Evolutionary conservation across 2,329 filamentous ascomycete species (phyloP).

Genomic region (Pseudogymnoascus sp.): DNA sequence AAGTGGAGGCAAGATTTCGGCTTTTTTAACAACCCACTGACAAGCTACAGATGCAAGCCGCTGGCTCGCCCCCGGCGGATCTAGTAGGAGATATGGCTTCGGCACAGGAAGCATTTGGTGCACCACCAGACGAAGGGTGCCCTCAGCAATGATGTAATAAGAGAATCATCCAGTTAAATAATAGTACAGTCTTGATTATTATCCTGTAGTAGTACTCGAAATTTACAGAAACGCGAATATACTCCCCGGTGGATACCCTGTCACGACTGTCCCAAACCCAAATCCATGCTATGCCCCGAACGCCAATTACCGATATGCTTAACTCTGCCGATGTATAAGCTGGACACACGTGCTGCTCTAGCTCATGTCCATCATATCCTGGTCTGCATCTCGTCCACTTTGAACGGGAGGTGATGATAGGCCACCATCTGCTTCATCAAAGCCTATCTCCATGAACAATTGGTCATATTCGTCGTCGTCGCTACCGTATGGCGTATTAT

Average conservation of each 20-base stretch:
- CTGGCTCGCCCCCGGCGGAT: slow-evolving; percentile 83
- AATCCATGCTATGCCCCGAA: slow-evolving; percentile 14
- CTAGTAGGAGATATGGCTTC: slow-evolving; percentile 84
- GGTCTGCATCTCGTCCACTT: slow-evolving; percentile 22
- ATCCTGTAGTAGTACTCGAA: slow-evolving; percentile 5
- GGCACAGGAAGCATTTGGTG: slow-evolving; percentile 63
- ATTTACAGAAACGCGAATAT: slow-evolving; percentile 11
- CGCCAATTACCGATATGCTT: slow-evolving; percentile 21
- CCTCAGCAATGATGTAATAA: slow-evolving; percentile 46
- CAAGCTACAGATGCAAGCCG: slow-evolving; percentile 78
- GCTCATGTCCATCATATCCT: slow-evolving; percentile 27
- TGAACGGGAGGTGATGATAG: slow-evolving; percentile 19
- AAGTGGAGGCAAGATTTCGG: slow-evolving; percentile 26
- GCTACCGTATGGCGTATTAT: slow-evolving; percentile 22
- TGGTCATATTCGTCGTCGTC: slow-evolving; percentile 57
- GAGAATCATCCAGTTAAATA: neutral
- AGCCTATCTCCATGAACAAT: slow-evolving; percentile 58
- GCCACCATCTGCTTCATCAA: slow-evolving; percentile 32
- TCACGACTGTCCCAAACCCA: slow-evolving; percentile 12
- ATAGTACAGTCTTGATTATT: neutral
- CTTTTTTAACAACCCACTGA: slow-evolving; percentile 16
- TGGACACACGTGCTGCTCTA: slow-evolving; percentile 13
- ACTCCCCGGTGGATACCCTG: slow-evolving; percentile 8
- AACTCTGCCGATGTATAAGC: neutral
- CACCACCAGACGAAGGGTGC: slow-evolving; percentile 54